Evolutionary conservation across 2,329 filamentous ascomycete genomes (phyloP).

Genomic region (Phyllosticta citribraziliensis): DNA sequence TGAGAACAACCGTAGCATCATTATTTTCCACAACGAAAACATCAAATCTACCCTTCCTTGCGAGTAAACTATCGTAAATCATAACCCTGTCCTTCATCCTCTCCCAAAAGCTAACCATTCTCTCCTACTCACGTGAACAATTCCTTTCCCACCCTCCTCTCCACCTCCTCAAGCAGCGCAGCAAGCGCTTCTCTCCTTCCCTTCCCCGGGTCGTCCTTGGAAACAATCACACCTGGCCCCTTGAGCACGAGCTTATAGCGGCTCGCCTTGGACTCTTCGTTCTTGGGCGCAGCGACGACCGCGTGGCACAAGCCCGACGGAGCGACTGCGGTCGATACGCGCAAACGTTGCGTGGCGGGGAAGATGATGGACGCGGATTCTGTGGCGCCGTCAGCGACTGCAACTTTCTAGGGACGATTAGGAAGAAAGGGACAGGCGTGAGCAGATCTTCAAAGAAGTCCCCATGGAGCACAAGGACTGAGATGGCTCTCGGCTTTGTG

Average conservation of each 20-base stretch:
- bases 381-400: neutral
- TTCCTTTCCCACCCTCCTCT: conserved; percentile 8
- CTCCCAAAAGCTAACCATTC: neutral
- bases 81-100: neutral
- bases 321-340: conserved; percentile 3
- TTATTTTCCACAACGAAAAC: neutral
- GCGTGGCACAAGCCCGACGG: conserved; percentile 8
- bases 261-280: conserved; percentile 3
- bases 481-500: too few relatives aligned
- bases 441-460: too few relatives aligned
- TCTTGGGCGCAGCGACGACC: conserved; percentile 8
- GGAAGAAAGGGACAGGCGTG: too few relatives aligned
- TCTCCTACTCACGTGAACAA: neutral
- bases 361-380: conserved; percentile 8
- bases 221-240: neutral
- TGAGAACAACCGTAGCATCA: neutral
- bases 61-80: neutral
- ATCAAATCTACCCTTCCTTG: too few relatives aligned
- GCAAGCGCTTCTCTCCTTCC: conserved; percentile 5
- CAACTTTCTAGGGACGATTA: too few relatives aligned
- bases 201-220: neutral
- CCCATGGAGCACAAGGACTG: too few relatives aligned
- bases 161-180: conserved; percentile 7
- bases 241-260: conserved; percentile 8
- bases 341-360: conserved; percentile 2